phyloP scores from a whole-genome alignment of 139 green algal genomes.

The Dunaliella primolecta region DNA sequence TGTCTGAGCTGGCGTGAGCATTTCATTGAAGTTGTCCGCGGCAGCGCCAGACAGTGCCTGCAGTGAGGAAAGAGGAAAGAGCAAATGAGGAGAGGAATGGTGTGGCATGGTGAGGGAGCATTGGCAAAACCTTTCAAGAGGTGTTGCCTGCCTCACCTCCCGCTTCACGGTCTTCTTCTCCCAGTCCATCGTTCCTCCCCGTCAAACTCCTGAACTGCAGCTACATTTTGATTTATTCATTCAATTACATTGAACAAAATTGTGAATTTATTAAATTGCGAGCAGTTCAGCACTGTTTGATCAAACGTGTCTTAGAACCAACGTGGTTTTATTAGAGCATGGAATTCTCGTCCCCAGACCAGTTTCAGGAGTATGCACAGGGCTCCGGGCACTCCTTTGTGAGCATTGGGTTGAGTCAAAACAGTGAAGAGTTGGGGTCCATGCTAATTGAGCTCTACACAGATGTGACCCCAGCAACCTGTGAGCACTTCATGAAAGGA shows the following conservation, averaged over 20 bases:
- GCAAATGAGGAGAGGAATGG: no score
- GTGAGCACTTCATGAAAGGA: slow-evolving; percentile 23
- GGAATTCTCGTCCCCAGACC: not conserved
- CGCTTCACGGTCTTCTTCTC: slow-evolving; percentile 47
- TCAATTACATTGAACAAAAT: no score
- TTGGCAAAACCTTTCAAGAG: no score
- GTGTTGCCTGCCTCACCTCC: no score
- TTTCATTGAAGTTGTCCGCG: slow-evolving; percentile 41
- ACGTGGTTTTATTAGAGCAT: not conserved
- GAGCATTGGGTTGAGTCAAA: slow-evolving; percentile 1
- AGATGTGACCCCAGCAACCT: slow-evolving; percentile 19
- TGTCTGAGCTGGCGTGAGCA: slow-evolving; percentile 36
- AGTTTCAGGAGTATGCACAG: slow-evolving; percentile 12
- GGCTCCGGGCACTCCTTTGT: slow-evolving; percentile 15
- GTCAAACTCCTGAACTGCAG: no score
- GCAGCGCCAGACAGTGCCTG: slow-evolving; percentile 24
- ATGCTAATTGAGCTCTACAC: slow-evolving; percentile 25
- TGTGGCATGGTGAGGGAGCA: no score
- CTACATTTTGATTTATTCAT: no score
- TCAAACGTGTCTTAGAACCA: no score
- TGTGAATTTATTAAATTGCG: no score
- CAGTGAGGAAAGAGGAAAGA: no score
- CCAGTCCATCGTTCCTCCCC: slow-evolving; percentile 37
- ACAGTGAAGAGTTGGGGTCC: slow-evolving; percentile 3
- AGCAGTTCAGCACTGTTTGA: no score